phyloP scores from a whole-genome alignment of 495 filamentous ascomycete species.

The Neurospora hispaniola region DNA sequence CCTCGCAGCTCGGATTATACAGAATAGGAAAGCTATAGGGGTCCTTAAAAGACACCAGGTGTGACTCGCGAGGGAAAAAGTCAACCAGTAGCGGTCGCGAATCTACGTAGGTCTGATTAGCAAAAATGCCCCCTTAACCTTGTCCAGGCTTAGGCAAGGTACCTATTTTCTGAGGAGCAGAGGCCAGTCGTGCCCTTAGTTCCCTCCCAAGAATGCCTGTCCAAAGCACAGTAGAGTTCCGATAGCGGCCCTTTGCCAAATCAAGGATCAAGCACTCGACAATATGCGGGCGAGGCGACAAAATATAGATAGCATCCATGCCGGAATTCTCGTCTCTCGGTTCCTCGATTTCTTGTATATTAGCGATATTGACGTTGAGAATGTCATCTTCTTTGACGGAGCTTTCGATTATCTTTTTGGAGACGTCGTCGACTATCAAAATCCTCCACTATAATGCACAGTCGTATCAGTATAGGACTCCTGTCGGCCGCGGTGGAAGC shows the following conservation, averaged over 20 bases:
- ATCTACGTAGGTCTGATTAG: constrained; percentile 9
- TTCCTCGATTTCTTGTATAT: constrained; percentile 86
- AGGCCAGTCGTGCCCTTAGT: constrained; percentile 32
- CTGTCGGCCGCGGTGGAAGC: background rate
- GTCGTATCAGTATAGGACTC: constrained; percentile 5
- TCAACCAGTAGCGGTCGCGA: constrained; percentile 71
- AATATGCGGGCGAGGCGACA: constrained; percentile 74
- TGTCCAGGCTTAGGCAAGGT: constrained; percentile 3
- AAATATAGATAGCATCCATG: constrained; percentile 89
- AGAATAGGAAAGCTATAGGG: constrained; percentile 90
- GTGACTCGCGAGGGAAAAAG: constrained; percentile 84
- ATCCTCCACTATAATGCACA: constrained; percentile 72
- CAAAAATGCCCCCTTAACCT: background rate
- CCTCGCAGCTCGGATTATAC: constrained; percentile 83
- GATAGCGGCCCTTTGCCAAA: constrained; percentile 71
- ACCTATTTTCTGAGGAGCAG: constrained; percentile 60
- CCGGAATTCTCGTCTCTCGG: constrained; percentile 64
- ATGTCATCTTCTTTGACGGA: constrained; percentile 90
- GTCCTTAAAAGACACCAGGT: constrained; percentile 81
- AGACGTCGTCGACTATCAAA: constrained; percentile 71
- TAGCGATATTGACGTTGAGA: constrained; percentile 86
- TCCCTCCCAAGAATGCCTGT: constrained; percentile 40
- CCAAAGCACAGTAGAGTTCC: constrained; percentile 70
- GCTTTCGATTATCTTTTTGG: constrained; percentile 73
- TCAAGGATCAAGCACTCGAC: constrained; percentile 91